Evolutionary conservation across 1,139 yeast genomes (phyloP), one percentile per base, ranked within the genome.

Genomic region (Kazachstania sp.): DNA sequence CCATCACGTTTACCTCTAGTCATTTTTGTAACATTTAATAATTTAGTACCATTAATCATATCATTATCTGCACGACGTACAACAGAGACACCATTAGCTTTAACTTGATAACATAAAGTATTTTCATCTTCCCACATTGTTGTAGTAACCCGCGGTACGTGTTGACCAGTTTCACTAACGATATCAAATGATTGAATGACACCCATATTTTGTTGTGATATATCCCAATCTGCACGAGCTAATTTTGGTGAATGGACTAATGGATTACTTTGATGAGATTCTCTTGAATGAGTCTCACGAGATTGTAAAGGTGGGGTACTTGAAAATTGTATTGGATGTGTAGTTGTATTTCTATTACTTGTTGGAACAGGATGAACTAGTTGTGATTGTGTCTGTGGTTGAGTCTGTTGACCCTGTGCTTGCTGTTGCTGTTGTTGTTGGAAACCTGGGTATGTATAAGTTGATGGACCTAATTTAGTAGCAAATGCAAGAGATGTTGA

Each of bases 41-140:
- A 72, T 68, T 90, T 90, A 36, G 97, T 90, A 49, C 97, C 97
- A 65, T 90, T 90, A 59, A 90, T 86, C 95, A 88, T 86, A 56
- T 78, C 77, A 65, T 90, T 88, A 65, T 90, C 95, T 41, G 95
- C 97, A 58, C 97, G 77, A 57, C 97, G 77, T 34, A 92, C 96
- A 32, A 90, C 97, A 20, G 87, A 77, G 47, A 88, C 90, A 49
- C 90, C 88, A 58, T 86, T 83, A 46, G 95, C 95, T 61, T 88
- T 97, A 31, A 90, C 97, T 67, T 90, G 97, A 70, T 88, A 90
- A 65, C 97, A 92, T 45, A 88, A 69, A 0, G 97, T 90, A 57
- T 87, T 85, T 63, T 90, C 97, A 64, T 90, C 97, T 66, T 90
- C 97, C 97, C 97, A 90, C 81, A 87, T 79, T 9, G 97, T 87